Evolutionary conservation across 2,329 filamentous ascomycete genomes (phyloP).

Genomic region (Hysterium pulicare): DNA sequence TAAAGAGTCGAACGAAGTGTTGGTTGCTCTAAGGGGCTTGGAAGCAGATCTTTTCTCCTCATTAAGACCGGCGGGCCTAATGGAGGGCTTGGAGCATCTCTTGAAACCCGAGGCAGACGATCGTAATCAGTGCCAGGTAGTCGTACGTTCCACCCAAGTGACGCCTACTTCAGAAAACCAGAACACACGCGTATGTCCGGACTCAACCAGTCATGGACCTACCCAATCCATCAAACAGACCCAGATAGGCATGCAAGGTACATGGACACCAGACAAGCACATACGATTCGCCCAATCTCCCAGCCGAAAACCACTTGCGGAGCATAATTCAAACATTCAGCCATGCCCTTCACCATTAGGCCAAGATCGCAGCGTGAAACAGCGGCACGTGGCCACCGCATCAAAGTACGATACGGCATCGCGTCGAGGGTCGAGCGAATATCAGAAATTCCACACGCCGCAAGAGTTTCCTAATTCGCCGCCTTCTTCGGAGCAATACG

Average conservation of each 20-base stretch:
- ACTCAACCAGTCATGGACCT: conserved; percentile 21
- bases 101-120: conserved; percentile 8
- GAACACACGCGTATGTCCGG: conserved; percentile 7
- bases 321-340: background rate
- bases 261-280: conserved; percentile 24
- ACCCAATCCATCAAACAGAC: conserved; percentile 34
- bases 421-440: no score
- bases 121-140: conserved; percentile 10
- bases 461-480: background rate
- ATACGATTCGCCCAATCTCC: conserved; percentile 26
- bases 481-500: conserved; percentile 5
- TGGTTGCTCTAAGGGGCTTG: conserved; percentile 24
- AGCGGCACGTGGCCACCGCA: no score
- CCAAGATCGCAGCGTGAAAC: background rate
- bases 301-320: conserved; percentile 7
- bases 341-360: background rate
- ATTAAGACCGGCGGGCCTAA: conserved; percentile 24
- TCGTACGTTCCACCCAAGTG: conserved; percentile 31
- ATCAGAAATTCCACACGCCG: background rate
- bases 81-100: conserved; percentile 11
- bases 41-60: conserved; percentile 27
- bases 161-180: conserved; percentile 17
- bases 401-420: no score
- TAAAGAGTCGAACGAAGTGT: conserved; percentile 20
- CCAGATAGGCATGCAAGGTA: conserved; percentile 23